These are phyloP conservation scores for Neurospora crassa DNA, from an alignment of 2,329 filamentous ascomycete genomes.

Conservation along the genomic window DNA sequence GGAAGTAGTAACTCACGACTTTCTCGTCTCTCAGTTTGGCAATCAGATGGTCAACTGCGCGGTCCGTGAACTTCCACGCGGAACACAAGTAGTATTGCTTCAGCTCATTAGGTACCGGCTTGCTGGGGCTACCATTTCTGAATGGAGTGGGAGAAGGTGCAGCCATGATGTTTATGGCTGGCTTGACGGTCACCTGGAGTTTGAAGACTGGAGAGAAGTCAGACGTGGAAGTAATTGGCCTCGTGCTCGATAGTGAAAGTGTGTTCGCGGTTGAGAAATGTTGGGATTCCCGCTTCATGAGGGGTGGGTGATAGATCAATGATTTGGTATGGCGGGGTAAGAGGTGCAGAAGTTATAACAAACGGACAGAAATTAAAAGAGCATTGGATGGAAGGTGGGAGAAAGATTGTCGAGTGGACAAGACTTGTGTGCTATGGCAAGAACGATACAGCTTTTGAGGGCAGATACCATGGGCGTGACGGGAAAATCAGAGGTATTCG, in stretches of 20 bases:
- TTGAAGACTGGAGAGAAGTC: neutral
- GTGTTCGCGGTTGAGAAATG: neutral
- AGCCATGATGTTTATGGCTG: neutral
- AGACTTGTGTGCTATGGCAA: neutral
- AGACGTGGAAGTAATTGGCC: neutral
- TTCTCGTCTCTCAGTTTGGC: conserved; percentile 7
- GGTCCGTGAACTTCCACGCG: conserved; percentile 19
- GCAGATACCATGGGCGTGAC: neutral
- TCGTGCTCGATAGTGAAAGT: neutral
- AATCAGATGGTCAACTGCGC: conserved; percentile 16
- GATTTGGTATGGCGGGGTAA: neutral
- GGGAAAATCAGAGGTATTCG: neutral
- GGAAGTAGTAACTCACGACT: conserved; percentile 7
- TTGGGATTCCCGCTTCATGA: neutral
- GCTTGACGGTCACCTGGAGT: neutral
- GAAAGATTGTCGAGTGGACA: neutral
- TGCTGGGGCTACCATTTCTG: conserved; percentile 1
- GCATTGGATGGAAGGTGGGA: neutral
- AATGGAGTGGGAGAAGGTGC: neutral
- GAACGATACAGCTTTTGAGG: neutral
- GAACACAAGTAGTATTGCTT: conserved; percentile 14
- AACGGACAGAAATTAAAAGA: neutral
- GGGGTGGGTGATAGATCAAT: neutral
- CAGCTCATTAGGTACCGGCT: conserved; percentile 12
- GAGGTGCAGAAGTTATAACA: neutral